A percentile compares a stretch with the other conserved stretches of the same genome.
phyloP scores from a whole-genome alignment of 1,284 basidiomycete genomes.

The Heterobasidion occidentale region DNA sequence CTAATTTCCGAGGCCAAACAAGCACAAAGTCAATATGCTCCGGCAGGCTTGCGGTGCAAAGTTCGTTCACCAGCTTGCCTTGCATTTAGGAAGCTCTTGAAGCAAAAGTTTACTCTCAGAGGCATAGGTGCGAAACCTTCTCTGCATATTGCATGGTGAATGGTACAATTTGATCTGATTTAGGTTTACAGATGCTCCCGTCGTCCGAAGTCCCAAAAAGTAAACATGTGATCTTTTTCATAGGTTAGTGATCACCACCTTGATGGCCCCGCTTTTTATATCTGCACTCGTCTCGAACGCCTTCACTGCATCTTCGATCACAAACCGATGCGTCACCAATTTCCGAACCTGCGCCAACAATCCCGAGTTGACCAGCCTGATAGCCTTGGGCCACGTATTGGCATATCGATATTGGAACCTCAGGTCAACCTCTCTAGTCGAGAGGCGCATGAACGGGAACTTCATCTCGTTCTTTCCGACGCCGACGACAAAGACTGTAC shows the following conservation, averaged over 20 bases:
- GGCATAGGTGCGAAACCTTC: no score
- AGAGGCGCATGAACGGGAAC: slow-evolving; percentile 66
- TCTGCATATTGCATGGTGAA: no score
- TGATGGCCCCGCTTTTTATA: slow-evolving; percentile 55
- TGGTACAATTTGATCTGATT: no score
- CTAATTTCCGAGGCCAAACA: neutral
- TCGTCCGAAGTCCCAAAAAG: no score
- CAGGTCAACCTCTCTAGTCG: slow-evolving; percentile 58
- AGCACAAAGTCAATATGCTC: neutral
- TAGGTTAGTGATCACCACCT: slow-evolving; percentile 41
- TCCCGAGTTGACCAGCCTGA: slow-evolving; percentile 61
- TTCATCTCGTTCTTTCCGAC: slow-evolving; percentile 47
- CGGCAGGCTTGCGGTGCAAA: no score
- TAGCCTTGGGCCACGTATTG: slow-evolving; percentile 76
- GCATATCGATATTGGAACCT: slow-evolving; percentile 60
- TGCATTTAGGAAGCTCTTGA: no score
- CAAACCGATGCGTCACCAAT: slow-evolving; percentile 78
- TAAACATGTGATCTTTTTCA: neutral
- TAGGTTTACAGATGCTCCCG: no score
- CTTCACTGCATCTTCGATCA: slow-evolving; percentile 67
- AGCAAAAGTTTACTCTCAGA: no score
- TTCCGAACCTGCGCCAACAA: slow-evolving; percentile 74
- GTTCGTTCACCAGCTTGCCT: no score
- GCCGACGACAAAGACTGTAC: slow-evolving; percentile 59
- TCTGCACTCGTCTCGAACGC: slow-evolving; percentile 78